Percentiles rank a stretch among this genome's conserved stretches.
These are phyloP conservation scores for Microdochium bolleyi DNA, from an alignment of 2,329 filamentous ascomycete genomes.

Conservation along the genomic window DNA sequence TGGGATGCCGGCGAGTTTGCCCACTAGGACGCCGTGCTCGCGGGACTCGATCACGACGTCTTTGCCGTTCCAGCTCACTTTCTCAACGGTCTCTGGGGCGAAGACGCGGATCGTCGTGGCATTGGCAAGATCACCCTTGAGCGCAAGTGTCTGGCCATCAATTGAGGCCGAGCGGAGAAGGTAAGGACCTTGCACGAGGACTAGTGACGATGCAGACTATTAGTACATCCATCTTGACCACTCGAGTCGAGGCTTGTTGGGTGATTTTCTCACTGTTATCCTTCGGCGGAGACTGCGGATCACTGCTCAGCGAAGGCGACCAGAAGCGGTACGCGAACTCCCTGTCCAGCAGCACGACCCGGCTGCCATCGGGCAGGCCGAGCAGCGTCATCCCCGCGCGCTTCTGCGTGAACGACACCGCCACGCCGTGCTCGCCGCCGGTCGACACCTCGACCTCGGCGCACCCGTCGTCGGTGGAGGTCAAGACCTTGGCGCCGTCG, in stretches of 20 bases:
- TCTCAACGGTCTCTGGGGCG: slow-evolving; percentile 41
- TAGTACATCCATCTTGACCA: background rate
- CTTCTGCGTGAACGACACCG: slow-evolving; percentile 38
- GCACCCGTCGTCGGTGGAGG: slow-evolving; percentile 23
- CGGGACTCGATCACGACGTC: slow-evolving; percentile 18
- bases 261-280: slow-evolving; percentile 38
- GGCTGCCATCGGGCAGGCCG: slow-evolving; percentile 34
- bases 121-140: slow-evolving; percentile 63
- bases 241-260: too few relatives aligned
- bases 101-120: slow-evolving; percentile 62
- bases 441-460: slow-evolving; percentile 29
- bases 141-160: slow-evolving; percentile 39
- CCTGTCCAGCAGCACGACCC: slow-evolving; percentile 45
- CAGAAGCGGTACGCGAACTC: slow-evolving; percentile 48
- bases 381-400: slow-evolving; percentile 35
- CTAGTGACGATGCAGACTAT: slow-evolving; percentile 23
- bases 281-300: slow-evolving; percentile 35
- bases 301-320: slow-evolving; percentile 38
- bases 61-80: slow-evolving; percentile 47
- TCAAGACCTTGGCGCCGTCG: slow-evolving; percentile 22
- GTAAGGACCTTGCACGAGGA: slow-evolving; percentile 58
- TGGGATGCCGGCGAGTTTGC: slow-evolving; percentile 14
- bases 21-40: slow-evolving; percentile 17
- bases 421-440: slow-evolving; percentile 27
- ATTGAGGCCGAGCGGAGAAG: slow-evolving; percentile 53